phyloP scores from a whole-genome alignment of 2,329 filamentous ascomycete genomes.

The Diaporthe humulicola region DNA sequence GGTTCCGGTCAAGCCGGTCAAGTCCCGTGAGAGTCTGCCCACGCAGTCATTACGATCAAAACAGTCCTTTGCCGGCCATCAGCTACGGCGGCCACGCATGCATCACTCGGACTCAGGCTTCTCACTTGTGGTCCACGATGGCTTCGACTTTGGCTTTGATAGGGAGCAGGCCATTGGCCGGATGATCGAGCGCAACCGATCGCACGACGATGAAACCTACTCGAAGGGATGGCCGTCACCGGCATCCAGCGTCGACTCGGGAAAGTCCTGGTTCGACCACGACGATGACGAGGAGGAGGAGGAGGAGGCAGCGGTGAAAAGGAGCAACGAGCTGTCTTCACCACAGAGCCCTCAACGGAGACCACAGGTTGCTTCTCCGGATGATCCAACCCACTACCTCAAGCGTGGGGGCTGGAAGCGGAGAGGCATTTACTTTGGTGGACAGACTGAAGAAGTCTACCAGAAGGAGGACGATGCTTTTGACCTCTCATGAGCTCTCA shows the following conservation, averaged over 20 bases:
- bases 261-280: conserved; percentile 39
- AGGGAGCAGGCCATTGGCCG: conserved; percentile 30
- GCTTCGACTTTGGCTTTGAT: conserved; percentile 52
- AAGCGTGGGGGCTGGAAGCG: conserved; percentile 54
- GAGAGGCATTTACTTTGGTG: conserved; percentile 50
- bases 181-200: conserved; percentile 18
- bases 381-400: conserved; percentile 46
- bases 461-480: conserved; percentile 48
- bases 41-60: conserved; percentile 26
- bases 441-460: conserved; percentile 35
- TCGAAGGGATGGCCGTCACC: conserved; percentile 38
- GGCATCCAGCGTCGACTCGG: conserved; percentile 40
- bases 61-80: conserved; percentile 32
- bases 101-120: conserved; percentile 41
- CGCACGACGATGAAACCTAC: conserved; percentile 31
- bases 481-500: conserved; percentile 41
- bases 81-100: conserved; percentile 23
- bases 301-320: conserved; percentile 32
- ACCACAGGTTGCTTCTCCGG: conserved; percentile 39
- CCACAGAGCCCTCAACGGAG: conserved; percentile 40
- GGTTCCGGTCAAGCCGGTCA: conserved; percentile 20
- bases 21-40: conserved; percentile 35
- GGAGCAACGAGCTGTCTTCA: conserved; percentile 30
- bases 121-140: conserved; percentile 47
- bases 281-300: conserved; percentile 7